Conservation (phyloP, 176 grass and related monocot genomes). For the Coix lacrymajobi region DNA sequence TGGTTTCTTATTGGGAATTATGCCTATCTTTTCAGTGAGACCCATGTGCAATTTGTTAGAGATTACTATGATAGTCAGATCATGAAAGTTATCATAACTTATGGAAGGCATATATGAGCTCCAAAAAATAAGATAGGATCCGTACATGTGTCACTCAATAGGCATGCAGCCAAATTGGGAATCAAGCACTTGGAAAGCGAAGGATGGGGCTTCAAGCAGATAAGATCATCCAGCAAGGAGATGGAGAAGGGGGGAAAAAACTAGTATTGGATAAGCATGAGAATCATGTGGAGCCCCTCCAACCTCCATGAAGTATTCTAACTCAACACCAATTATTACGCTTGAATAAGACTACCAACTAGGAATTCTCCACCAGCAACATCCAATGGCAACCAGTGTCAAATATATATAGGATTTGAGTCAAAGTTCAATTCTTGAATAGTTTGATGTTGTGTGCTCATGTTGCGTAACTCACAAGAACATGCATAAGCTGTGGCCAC, state of each 20-base stretch:
- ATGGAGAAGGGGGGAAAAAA: slow-evolving; percentile 14
- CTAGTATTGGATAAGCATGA: slow-evolving; percentile 50
- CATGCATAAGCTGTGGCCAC: neutral
- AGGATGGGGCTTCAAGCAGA: slow-evolving; percentile 37
- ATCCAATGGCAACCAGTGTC: slow-evolving; percentile 23
- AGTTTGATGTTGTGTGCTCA: slow-evolving; percentile 11
- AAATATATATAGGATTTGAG: slow-evolving; percentile 18
- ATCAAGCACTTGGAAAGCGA: slow-evolving; percentile 35
- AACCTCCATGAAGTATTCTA: slow-evolving; percentile 34
- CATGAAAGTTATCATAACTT: neutral
- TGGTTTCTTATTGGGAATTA: neutral
- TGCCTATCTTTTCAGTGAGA: neutral
- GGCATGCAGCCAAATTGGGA: slow-evolving; percentile 27
- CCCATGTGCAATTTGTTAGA: neutral
- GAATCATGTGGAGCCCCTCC: slow-evolving; percentile 48
- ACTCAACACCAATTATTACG: slow-evolving; percentile 36
- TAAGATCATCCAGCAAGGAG: slow-evolving; percentile 50
- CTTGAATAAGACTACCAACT: slow-evolving; percentile 36
- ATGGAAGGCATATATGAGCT: slow-evolving; percentile 7
- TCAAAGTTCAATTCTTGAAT: slow-evolving; percentile 32
- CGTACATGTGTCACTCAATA: slow-evolving; percentile 21
- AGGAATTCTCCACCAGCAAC: slow-evolving; percentile 26
- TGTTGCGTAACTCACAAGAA: slow-evolving; percentile 11
- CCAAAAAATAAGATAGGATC: slow-evolving; percentile 18
- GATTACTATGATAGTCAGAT: neutral